Conservation (phyloP, 2,329 filamentous ascomycete genomes). For the Biscogniauxia marginata region DNA sequence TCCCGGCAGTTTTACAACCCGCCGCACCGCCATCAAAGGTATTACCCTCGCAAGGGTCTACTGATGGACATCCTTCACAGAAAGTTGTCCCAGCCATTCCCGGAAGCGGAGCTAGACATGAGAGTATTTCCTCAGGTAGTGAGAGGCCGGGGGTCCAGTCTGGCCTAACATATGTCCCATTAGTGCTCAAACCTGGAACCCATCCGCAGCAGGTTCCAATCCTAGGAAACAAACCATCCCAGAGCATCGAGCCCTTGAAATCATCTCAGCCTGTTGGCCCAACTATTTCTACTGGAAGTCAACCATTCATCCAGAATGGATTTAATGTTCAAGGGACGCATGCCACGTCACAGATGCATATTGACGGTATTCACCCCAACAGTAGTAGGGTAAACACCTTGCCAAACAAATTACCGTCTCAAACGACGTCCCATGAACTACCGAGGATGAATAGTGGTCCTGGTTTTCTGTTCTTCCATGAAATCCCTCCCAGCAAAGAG, state of each 20-base stretch:
- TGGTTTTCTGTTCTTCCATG: slow-evolving; percentile 26
- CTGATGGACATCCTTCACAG: slow-evolving; percentile 3
- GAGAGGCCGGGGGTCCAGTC: not conserved
- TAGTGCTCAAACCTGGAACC: slow-evolving; percentile 20
- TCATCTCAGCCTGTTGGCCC: not conserved
- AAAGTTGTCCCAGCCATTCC: no score
- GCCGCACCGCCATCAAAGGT: slow-evolving; percentile 8
- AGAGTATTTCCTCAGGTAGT: slow-evolving; percentile 16
- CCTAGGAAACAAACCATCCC: not conserved
- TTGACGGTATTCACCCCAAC: slow-evolving; percentile 7
- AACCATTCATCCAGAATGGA: not conserved
- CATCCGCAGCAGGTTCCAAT: slow-evolving; percentile 4
- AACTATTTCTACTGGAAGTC: not conserved
- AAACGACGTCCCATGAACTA: slow-evolving; percentile 1
- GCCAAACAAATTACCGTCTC: slow-evolving; percentile 13
- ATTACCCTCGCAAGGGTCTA: slow-evolving; percentile 1
- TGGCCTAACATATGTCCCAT: slow-evolving; percentile 12
- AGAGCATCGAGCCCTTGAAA: not conserved
- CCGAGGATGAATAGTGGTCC: slow-evolving; percentile 18
- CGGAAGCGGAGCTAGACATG: slow-evolving; percentile 21
- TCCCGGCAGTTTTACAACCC: slow-evolving; percentile 17
- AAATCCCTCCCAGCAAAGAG: slow-evolving; percentile 15
- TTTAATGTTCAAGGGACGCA: not conserved
- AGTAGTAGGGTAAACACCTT: slow-evolving; percentile 21
- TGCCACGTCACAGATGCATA: not conserved